Conservation (phyloP, 2,329 filamentous ascomycete species). For the Claviceps paspali region DNA sequence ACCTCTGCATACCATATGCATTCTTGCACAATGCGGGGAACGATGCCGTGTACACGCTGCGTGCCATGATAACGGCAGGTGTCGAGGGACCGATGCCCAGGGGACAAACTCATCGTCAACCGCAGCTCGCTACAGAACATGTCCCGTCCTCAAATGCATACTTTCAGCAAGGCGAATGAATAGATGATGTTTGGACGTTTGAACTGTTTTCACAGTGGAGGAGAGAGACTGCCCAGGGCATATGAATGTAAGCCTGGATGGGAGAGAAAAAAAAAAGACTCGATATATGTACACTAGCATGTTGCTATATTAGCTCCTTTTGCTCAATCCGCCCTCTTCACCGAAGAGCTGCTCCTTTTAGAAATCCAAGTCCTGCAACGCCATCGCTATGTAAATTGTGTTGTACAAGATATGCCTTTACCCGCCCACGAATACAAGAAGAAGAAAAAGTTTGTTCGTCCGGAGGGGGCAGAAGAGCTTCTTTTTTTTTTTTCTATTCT, state of each 20-base stretch:
- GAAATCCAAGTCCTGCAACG: conserved; percentile 18
- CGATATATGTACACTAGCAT: background rate
- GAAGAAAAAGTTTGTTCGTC: background rate
- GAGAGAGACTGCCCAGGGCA: background rate
- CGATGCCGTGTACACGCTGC: conserved; percentile 67
- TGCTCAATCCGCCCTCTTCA: conserved; percentile 2
- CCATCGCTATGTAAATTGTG: conserved; percentile 29
- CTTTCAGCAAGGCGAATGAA: background rate
- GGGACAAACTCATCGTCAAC: background rate
- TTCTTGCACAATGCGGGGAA: conserved; percentile 81
- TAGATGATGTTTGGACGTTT: background rate
- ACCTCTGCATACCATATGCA: conserved; percentile 46
- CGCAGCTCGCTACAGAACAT: background rate
- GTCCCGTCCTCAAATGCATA: no score
- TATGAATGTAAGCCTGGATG: background rate
- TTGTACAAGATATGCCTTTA: conserved; percentile 16
- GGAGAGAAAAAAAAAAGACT: no score
- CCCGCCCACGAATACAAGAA: background rate
- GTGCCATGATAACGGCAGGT: conserved; percentile 45
- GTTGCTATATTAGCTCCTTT: background rate
- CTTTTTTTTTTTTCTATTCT: no score
- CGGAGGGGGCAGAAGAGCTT: no score
- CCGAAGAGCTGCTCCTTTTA: conserved; percentile 6
- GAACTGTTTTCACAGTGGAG: background rate
- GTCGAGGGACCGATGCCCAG: conserved; percentile 9